Evolutionary conservation across 1,284 basidiomycete genomes (phyloP).

Genomic region (Phaffia rhodozyma): DNA sequence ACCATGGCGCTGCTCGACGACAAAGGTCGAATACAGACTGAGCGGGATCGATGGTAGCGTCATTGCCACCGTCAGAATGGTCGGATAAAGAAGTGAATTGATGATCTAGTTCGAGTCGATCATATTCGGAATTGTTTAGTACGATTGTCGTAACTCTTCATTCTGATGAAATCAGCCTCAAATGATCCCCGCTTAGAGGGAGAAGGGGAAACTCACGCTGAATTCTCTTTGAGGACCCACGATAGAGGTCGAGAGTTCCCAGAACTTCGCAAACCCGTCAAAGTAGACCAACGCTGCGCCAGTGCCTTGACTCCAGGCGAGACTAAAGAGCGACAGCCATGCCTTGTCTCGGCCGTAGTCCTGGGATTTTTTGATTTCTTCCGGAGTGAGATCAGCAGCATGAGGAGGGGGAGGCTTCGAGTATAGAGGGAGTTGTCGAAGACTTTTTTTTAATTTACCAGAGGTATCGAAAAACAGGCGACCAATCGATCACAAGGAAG

Average conservation of each 20-base stretch:
- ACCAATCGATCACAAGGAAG: background rate
- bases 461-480: background rate
- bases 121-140: constrained; percentile 15
- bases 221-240: constrained; percentile 55
- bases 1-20: constrained; percentile 86
- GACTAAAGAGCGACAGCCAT: constrained; percentile 62
- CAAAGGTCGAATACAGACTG: constrained; percentile 75
- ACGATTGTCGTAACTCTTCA: background rate
- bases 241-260: constrained; percentile 38
- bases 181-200: background rate
- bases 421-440: constrained; percentile 76
- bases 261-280: constrained; percentile 68
- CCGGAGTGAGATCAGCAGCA: constrained; percentile 53
- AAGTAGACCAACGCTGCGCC: constrained; percentile 60
- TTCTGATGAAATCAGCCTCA: background rate
- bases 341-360: constrained; percentile 85
- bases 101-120: constrained; percentile 46
- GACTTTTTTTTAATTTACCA: constrained; percentile 38
- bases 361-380: constrained; percentile 79
- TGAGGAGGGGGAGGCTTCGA: constrained; percentile 66
- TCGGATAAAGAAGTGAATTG: constrained; percentile 70
- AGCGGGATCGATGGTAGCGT: constrained; percentile 59
- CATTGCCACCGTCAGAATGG: constrained; percentile 53
- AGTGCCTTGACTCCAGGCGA: constrained; percentile 57
- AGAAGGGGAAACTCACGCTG: constrained; percentile 29